These are phyloP conservation scores for Scheffersomyces amazonensis DNA, from an alignment of 805 yeast species.

Conservation along the genomic window DNA sequence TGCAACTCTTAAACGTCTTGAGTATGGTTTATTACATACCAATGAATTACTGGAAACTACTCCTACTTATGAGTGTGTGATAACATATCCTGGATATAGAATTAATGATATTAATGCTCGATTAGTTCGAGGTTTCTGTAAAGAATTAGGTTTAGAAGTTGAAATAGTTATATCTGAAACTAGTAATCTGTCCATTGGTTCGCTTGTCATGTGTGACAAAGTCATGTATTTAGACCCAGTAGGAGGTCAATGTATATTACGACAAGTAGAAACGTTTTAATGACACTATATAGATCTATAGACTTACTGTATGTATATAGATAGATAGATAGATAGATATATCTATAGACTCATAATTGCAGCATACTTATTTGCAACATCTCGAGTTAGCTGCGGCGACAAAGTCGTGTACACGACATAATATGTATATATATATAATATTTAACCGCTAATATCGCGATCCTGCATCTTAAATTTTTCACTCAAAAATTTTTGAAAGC, in stretches of 20 bases:
- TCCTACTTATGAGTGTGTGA: constrained; percentile 33
- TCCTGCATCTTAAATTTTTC: no score
- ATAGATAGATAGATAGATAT: no score
- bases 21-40: constrained; percentile 6
- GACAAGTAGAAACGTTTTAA: constrained; percentile 7
- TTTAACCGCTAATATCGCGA: no score
- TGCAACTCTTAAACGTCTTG: constrained; percentile 22
- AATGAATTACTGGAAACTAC: constrained; percentile 2
- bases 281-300: no score
- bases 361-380: no score
- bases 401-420: no score
- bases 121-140: constrained; percentile 45
- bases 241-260: constrained; percentile 38
- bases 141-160: constrained; percentile 45
- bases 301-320: no score
- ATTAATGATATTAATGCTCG: constrained; percentile 12
- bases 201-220: constrained; percentile 42
- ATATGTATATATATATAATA: no score
- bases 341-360: no score
- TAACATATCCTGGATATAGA: constrained; percentile 30
- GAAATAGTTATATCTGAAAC: constrained; percentile 27
- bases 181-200: constrained; percentile 36
- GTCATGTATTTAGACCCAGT: constrained; percentile 41
- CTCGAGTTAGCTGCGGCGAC: no score
- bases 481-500: no score